Evolutionary conservation across 257 asterid species (phyloP).

Genomic region (Thymus quinquecostatus): DNA sequence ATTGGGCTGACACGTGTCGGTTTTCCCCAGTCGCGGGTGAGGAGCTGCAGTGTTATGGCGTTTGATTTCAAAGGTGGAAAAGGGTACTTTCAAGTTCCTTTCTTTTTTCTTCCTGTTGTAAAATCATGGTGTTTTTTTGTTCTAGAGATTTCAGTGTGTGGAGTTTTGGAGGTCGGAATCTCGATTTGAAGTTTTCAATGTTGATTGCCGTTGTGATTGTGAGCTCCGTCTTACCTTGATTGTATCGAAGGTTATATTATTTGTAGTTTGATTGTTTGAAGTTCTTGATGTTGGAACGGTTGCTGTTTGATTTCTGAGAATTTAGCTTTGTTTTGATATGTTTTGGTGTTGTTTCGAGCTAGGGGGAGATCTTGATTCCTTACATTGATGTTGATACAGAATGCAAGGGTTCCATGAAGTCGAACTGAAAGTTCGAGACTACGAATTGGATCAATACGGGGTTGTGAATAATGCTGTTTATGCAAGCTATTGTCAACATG

Average conservation of each 20-base stretch:
- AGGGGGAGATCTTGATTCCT: background rate
- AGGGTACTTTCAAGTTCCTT: slow-evolving; percentile 49
- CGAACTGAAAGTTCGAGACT: slow-evolving; percentile 88
- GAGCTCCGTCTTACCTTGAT: slow-evolving; percentile 5
- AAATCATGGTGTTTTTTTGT: background rate
- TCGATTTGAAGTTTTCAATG: background rate
- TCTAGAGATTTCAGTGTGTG: slow-evolving; percentile 17
- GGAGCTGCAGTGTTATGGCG: slow-evolving; percentile 41
- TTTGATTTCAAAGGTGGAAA: slow-evolving; percentile 61
- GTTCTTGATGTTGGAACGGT: background rate
- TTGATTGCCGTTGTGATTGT: background rate
- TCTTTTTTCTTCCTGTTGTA: background rate
- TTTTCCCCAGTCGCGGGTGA: slow-evolving; percentile 28
- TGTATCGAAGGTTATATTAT: slow-evolving; percentile 3
- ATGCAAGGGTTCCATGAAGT: slow-evolving; percentile 69
- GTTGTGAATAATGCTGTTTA: slow-evolving; percentile 89
- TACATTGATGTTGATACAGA: slow-evolving; percentile 41
- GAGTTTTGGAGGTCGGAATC: background rate
- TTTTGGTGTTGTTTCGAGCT: background rate
- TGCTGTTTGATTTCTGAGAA: background rate
- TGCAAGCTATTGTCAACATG: slow-evolving; percentile 92
- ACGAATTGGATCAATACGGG: slow-evolving; percentile 92
- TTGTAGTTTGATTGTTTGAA: background rate
- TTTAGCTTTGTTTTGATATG: background rate
- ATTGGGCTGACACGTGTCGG: slow-evolving; percentile 31